Percentiles rank a stretch among this genome's conserved stretches.
Evolutionary conservation across 306 rosid genomes (phyloP).

Genomic region (Vigna hirtella): DNA sequence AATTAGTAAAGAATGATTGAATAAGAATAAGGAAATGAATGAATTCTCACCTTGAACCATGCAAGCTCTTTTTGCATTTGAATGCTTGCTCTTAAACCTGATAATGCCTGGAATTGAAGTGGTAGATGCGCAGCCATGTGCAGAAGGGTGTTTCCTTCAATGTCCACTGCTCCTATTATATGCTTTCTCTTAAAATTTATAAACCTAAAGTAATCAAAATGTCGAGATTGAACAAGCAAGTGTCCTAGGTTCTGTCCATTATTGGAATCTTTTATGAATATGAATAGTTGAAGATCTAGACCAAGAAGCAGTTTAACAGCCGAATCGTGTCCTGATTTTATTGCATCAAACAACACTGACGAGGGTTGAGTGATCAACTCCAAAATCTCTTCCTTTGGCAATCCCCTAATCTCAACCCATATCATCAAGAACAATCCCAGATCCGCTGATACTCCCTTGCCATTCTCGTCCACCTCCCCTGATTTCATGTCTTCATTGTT

Average conservation of each 20-base stretch:
- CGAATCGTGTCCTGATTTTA: not conserved
- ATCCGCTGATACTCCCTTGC: no score
- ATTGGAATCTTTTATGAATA: not conserved
- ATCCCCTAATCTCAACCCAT: not conserved
- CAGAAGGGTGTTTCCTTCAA: not conserved
- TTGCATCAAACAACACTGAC: not conserved
- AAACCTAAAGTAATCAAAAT: no score
- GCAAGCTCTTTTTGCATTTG: no score
- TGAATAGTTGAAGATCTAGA: not conserved
- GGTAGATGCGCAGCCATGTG: slow-evolving; percentile 16
- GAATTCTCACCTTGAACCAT: no score
- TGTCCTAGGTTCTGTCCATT: slow-evolving; percentile 7
- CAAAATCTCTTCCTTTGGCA: not conserved
- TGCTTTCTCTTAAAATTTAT: fast-evolving
- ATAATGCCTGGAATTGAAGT: no score
- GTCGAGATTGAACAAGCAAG: not conserved
- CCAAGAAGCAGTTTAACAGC: not conserved
- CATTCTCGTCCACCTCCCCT: no score
- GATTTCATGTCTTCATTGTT: not conserved
- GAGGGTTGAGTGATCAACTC: not conserved
- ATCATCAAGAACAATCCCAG: not conserved
- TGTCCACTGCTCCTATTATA: not conserved
- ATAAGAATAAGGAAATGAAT: no score
- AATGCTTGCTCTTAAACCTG: no score
- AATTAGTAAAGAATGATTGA: no score